Evolutionary conservation across 1,284 basidiomycete species (phyloP).

Genomic region (Trichosporon coremiiforme): DNA sequence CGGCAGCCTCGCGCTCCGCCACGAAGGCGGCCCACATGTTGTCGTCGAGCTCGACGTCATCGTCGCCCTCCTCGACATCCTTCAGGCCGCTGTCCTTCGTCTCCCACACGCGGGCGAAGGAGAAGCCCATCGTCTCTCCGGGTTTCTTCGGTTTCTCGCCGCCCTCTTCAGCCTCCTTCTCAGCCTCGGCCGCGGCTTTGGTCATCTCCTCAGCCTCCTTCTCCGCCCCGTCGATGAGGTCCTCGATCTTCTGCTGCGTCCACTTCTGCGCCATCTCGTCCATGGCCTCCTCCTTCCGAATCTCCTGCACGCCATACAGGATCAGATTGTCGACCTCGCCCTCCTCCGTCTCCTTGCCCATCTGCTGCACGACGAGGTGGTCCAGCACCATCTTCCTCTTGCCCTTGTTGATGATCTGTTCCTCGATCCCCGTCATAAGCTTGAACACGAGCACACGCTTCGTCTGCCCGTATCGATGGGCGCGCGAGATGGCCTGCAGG

Average conservation of each 20-base stretch:
- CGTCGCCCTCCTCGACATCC: conserved; percentile 63
- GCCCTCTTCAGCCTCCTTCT: conserved; percentile 25
- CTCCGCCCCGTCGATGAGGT: conserved; percentile 79
- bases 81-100: conserved; percentile 69
- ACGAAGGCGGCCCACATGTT: conserved; percentile 70
- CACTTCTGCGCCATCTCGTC: conserved; percentile 58
- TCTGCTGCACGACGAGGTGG: conserved; percentile 86
- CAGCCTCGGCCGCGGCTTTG: conserved; percentile 48
- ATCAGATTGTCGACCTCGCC: conserved; percentile 77
- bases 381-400: conserved; percentile 89
- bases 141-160: conserved; percentile 23
- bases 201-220: conserved; percentile 64
- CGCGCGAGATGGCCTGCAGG: conserved; percentile 79
- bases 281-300: conserved; percentile 65
- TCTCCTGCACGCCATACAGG: conserved; percentile 75
- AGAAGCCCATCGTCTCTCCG: conserved; percentile 62
- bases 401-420: conserved; percentile 80
- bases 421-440: conserved; percentile 83
- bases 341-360: conserved; percentile 75
- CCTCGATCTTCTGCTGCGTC: conserved; percentile 74
- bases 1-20: conserved; percentile 19
- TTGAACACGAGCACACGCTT: conserved; percentile 78
- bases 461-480: conserved; percentile 63
- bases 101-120: conserved; percentile 86
- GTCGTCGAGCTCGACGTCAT: conserved; percentile 55